Base-by-base conservation (phyloP, 116 monocot genomes). In the Posidonia oceanica region DNA sequence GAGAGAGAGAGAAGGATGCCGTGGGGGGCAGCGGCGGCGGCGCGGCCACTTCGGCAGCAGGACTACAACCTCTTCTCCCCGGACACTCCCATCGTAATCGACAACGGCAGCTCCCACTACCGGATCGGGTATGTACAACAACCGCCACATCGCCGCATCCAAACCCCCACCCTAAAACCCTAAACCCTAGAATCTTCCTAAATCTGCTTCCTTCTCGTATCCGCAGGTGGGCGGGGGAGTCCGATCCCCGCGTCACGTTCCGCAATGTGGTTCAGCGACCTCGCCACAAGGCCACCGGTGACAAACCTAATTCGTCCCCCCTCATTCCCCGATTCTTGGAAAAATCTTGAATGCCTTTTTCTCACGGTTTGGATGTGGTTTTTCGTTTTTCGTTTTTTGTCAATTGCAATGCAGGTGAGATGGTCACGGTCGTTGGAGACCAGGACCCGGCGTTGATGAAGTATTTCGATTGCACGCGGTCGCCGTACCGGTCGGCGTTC, bases 141-240 rank as follows among this genome's bases (percentile, higher is more conserved):
- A 6, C 15, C 14, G 23, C 52, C 4, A 21, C 36, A 16, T 64
- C 36, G 14, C 10, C 21, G 5, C 40, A 3, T 40, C 64, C 16
- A 64, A 29, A 29, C 0, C 29, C 29, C 29, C 29, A 29, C 29
- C 39, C 16, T 36, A 6, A 80, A 86, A 79, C 78, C 83, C 80
- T 80, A 85, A 77, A 65, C 71, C 44, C 68, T 53, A 15, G 23
- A 52, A 52, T 48, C 48, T 48, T 48, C 48, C 17, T 4, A 3
- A 14, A 11, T n/a, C 18, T 54, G n/a, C 44, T 60, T 60, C 17
- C 66, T 51, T 48, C 14, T 57, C 11, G 67, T 40, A 14, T 41
- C 17, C 42, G 20, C 78, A 97, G 97, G 60, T 97, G 97, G 97
- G 92, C 97, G 2, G 92, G 97, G 36, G 97, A 97, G 82, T 71